These are phyloP conservation scores for Collariella sp. DNA, from an alignment of 495 filamentous ascomycete genomes.

Conservation along the genomic window DNA sequence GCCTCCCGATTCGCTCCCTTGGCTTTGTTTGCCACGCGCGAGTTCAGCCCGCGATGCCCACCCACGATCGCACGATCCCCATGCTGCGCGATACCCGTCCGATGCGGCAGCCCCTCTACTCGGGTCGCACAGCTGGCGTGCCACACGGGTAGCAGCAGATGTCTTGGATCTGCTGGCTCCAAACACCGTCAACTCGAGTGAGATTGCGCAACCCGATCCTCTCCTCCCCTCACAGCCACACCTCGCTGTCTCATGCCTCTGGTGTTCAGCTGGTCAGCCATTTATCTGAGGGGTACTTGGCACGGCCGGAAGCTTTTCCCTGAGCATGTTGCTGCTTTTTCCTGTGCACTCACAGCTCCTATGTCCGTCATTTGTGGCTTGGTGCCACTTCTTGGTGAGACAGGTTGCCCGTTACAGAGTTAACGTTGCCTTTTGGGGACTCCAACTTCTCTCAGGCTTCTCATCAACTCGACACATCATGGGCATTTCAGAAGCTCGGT, in stretches of 20 bases:
- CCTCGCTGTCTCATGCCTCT: background rate
- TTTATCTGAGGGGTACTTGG: background rate
- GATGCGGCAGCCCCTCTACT: background rate
- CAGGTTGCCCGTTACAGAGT: background rate
- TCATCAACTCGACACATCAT: background rate
- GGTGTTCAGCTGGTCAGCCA: background rate
- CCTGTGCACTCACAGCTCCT: background rate
- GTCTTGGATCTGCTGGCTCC: background rate
- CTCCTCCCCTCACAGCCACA: background rate
- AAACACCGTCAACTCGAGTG: background rate
- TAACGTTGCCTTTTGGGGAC: background rate
- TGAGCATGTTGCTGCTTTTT: background rate
- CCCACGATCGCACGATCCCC: background rate
- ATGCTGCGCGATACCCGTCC: background rate
- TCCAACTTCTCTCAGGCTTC: background rate
- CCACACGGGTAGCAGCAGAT: constrained; percentile 2
- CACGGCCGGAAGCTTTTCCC: background rate
- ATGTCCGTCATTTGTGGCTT: background rate
- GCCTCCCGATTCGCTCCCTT: too few species aligned
- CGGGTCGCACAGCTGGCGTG: background rate
- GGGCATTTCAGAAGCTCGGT: background rate
- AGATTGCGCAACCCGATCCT: background rate
- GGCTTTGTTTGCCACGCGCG: background rate
- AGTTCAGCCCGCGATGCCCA: background rate
- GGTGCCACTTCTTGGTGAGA: constrained; percentile 3